Evolutionary conservation across 2,329 filamentous ascomycete species (phyloP), one percentile per base, ranked within the genome.

Genomic region (Aspergillus luchuensis): DNA sequence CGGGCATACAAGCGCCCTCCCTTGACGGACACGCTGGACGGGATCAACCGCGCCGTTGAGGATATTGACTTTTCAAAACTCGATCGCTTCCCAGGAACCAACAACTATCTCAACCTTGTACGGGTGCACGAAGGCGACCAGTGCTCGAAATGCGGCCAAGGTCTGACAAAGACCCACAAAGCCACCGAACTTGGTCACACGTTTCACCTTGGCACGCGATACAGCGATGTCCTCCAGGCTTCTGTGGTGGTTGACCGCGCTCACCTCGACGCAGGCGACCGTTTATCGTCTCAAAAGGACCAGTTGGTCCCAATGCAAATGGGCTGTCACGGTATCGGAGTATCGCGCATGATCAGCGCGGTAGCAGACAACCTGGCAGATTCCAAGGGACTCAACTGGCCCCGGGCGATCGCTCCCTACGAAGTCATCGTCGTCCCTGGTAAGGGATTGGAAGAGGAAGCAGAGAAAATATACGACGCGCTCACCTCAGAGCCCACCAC

Each of bases 281-380:
- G 70, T 28, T 30, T 7, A 19, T n/a, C 28, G 4, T 30, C 47
- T 5, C 23, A 28, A 30, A 30, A 50, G n/a, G 47, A 50, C 50
- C 69, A 76, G 15, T 74, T 74, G 8, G 81, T 87, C 0, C 82
- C 87, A 0, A 84, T 97, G 70, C 87, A 96, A 66, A 99, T 99
- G 95, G 95, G 95, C 58, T 99, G 95, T 74, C 92, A 97, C 72
- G 95, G 95, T 0, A 96, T 99, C 63, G 95, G 95, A 1, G 87
- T 99, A 17, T 96, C 92, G 5, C 89, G 95, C 48, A 88, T 99
- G 68, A 89, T 99, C 63, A 92, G 89, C 8, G 92, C 95, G 1
- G 87, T 95, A 0, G 93, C 93, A 1, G 89, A 94, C 64, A 84
- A 89, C 41, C 81, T 92, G 8, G 83, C 87, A 0, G 91, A 96